These are phyloP conservation scores for Thinopyrum elongatum DNA, from an alignment of 176 grass and related monocot species.

Conservation along the genomic window DNA sequence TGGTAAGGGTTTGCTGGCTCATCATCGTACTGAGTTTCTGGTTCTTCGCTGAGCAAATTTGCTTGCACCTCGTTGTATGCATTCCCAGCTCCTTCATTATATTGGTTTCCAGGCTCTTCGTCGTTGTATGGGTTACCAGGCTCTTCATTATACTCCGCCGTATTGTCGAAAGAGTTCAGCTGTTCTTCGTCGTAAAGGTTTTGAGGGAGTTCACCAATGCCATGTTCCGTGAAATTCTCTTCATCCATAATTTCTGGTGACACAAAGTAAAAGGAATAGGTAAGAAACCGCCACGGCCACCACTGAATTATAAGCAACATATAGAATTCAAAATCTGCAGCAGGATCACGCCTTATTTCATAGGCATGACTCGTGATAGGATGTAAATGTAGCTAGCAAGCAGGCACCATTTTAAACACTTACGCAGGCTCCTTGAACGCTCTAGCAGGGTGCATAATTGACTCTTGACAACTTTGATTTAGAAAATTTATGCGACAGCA, in stretches of 20 bases:
- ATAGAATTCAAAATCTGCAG: background rate
- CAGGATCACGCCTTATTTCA: background rate
- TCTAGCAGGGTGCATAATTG: background rate
- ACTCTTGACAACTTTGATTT: background rate
- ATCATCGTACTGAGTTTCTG: conserved; percentile 30
- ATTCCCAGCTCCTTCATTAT: conserved; percentile 19
- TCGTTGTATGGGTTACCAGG: background rate
- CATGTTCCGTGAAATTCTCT: conserved; percentile 37
- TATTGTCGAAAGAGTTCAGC: background rate
- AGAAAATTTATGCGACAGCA: background rate
- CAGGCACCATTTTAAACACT: background rate
- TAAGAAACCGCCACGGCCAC: background rate
- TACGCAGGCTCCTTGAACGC: background rate
- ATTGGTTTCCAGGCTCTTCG: conserved; percentile 8
- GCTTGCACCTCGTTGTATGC: conserved; percentile 25
- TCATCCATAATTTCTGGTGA: conserved; percentile 65
- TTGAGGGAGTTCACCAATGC: conserved; percentile 7
- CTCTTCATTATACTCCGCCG: conserved; percentile 9
- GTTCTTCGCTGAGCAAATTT: conserved; percentile 26
- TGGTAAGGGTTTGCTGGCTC: conserved; percentile 22
- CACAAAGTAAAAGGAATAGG: background rate
- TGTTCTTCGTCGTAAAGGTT: conserved; percentile 30
- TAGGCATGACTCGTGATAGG: background rate
- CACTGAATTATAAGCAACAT: background rate
- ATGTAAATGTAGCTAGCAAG: background rate